phyloP scores from a whole-genome alignment of 495 filamentous ascomycete species.

The Hyaloscypha finlandica region DNA sequence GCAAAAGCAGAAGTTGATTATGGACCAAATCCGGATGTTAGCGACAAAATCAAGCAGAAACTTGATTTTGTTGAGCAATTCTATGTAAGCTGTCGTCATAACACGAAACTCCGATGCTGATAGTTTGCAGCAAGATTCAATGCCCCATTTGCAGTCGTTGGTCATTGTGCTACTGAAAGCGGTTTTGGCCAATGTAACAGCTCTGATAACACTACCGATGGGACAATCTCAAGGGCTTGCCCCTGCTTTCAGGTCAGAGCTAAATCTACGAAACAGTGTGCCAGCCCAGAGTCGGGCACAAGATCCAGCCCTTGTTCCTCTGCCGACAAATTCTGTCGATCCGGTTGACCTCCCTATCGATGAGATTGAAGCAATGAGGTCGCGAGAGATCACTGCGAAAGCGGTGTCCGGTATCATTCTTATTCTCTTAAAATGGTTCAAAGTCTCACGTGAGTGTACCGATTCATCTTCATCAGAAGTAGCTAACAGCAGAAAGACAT shows the following conservation, averaged over 20 bases:
- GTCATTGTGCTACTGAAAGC: conserved; percentile 90
- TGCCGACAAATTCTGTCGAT: conserved; percentile 34
- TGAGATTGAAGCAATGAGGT: conserved; percentile 76
- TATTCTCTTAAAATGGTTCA: conserved; percentile 93
- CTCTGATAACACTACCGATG: conserved; percentile 46
- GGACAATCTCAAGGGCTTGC: conserved; percentile 31
- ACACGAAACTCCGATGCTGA: conserved; percentile 30
- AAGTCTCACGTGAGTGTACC: conserved; percentile 76
- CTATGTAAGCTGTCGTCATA: conserved; percentile 65
- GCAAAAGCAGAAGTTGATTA: conserved; percentile 44
- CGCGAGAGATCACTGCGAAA: conserved; percentile 85
- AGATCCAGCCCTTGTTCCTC: conserved; percentile 28
- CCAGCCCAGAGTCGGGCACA: conserved; percentile 22
- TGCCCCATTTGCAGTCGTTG: conserved; percentile 89
- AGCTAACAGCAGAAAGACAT: conserved; percentile 64
- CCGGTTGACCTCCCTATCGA: conserved; percentile 51
- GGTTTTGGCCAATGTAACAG: conserved; percentile 78
- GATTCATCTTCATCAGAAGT: not conserved
- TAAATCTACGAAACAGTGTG: conserved; percentile 26
- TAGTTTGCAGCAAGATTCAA: conserved; percentile 58
- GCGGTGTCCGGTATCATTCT: conserved; percentile 85
- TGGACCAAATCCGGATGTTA: conserved; percentile 50
- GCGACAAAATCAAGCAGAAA: conserved; percentile 58
- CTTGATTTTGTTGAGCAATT: conserved; percentile 76
- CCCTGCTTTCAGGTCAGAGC: conserved; percentile 29